Base-by-base conservation (phyloP, 139 green algal genomes). In the Yamagishiella unicocca region DNA sequence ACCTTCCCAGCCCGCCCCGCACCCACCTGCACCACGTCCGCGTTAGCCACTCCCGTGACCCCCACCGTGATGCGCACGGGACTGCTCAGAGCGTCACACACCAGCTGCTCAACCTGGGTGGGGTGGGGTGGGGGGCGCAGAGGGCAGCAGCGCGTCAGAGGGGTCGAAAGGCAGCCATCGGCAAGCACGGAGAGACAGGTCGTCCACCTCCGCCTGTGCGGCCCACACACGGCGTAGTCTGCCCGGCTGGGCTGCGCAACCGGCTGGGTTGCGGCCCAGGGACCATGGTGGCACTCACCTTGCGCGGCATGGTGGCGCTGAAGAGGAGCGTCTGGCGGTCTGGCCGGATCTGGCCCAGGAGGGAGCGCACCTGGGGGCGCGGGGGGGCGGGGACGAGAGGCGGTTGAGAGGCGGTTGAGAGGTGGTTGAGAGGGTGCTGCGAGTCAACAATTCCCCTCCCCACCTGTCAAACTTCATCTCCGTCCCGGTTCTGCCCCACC, bases 301-400 rank as follows among this genome's bases (percentile, higher is more conserved):
- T 83, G 68, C 80, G 29, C 1, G 96, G 97, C 96, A 99, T 98
- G 27, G 97, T 99, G 53, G 97, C 97, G 61, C 87, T 95, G 93
- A 99, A 99, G 54, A 99, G 94, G 87, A 99, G 90, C 67, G 96
- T 98, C 90, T 99, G 97, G 53, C 96, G 83, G 87, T 98, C 96
- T 19, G 96, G 95, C 24, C 96, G 92, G 40, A 98, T 94, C 91
- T 98, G 95, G 19, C 93, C 96, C 14, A 98, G 70, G 68, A 99
- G 94, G 19, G 95, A 97, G 7, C 95, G 91, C 29, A 98, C 92
- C 94, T 96, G 90, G 24, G 12, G 29, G 61, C n/a, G 46, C 19
- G 54, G 83, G 88, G 75, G 54, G 43, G 38, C 53, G 38, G 74
- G 85, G 46, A 7, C 24, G 37, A 78, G 38, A 54, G 70, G 70